Evolutionary conservation across 306 rosid genomes (phyloP), one percentile per base, ranked within the genome.

Genomic region (Rubus parviflorus): DNA sequence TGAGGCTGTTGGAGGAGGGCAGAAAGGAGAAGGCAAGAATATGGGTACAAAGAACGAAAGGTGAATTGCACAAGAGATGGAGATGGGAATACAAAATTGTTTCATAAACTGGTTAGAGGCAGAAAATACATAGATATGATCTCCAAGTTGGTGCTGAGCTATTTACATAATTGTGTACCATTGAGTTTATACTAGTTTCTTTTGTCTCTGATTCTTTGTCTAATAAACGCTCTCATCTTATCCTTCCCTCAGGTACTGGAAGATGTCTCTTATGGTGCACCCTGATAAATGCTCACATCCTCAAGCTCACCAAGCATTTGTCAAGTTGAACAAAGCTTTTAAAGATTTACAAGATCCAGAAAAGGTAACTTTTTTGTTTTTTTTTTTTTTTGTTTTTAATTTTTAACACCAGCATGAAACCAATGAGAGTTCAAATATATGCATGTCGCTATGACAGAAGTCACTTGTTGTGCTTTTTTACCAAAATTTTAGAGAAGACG

Each of bases 251-350:
- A 92, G 98, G 90, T 94, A 94, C 75, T 94, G 98, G 98, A 94
- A 94, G 88, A 85, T 89, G 20, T 92, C 98, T 64, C 95, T 94
- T 76, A 85, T 94, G 87, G 98, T 94, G 85, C 98, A 94, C 72
- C 98, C 98, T n/a, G 98, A 94, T 85, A 94, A 94, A 87, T 94
- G 98, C 78, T 82, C 40, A 72, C 98, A 94, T 85, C 98, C 97
- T 77, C 97, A 90, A 78, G 97, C 98, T 60, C 85, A 92, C 73
- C 93, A 89, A 87, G 97, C 98, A 71, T 94, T 94, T 88, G 87
- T 92, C 48, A 90, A 88, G 85, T 76, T 92, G 86, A 94, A 94
- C 72, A 92, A 94, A 81, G 96, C 98, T 75, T 94, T 92, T 79
- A 79, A 79, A 72, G 82, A 79, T 38, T 13, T 79, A 30, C 82